Conservation (phyloP, 2,329 filamentous ascomycete species). For the Fonsecaea erecta region DNA sequence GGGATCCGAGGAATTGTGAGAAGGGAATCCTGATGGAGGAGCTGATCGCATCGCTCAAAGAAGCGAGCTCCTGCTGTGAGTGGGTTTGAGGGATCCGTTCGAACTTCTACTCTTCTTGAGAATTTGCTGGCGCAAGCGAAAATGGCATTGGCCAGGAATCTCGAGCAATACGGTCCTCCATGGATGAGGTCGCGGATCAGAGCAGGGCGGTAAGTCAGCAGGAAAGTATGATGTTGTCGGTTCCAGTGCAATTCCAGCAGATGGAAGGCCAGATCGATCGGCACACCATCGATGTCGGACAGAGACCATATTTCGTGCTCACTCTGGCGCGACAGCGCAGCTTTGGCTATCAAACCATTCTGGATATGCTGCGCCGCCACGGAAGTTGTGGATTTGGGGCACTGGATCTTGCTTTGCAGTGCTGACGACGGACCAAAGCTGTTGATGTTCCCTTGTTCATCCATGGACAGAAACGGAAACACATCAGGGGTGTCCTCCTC, state of each 20-base stretch:
- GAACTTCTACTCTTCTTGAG: slow-evolving; percentile 52
- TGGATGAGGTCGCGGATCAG: slow-evolving; percentile 61
- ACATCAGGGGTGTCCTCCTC: neutral
- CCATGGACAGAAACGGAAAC: too few relatives aligned
- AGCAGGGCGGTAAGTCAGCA: slow-evolving; percentile 57
- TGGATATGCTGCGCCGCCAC: too few relatives aligned
- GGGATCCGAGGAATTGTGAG: neutral
- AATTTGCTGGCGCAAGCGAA: slow-evolving; percentile 55
- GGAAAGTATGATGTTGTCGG: slow-evolving; percentile 56
- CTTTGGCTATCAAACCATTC: neutral
- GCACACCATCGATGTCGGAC: neutral
- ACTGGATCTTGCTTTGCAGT: too few relatives aligned
- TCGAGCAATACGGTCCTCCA: slow-evolving; percentile 61
- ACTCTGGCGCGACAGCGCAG: neutral
- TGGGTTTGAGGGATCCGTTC: slow-evolving; percentile 44
- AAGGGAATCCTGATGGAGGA: neutral
- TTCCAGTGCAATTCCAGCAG: slow-evolving; percentile 59
- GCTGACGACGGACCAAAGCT: too few relatives aligned
- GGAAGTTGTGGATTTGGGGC: too few relatives aligned
- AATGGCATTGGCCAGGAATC: slow-evolving; percentile 61
- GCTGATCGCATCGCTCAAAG: neutral
- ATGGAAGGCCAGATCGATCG: slow-evolving; percentile 56
- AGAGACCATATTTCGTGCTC: neutral
- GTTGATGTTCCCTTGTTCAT: too few relatives aligned
- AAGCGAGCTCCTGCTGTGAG: neutral